phyloP scores from a whole-genome alignment of 352 stramenopile species.

The Globisporangium viniferum region DNA sequence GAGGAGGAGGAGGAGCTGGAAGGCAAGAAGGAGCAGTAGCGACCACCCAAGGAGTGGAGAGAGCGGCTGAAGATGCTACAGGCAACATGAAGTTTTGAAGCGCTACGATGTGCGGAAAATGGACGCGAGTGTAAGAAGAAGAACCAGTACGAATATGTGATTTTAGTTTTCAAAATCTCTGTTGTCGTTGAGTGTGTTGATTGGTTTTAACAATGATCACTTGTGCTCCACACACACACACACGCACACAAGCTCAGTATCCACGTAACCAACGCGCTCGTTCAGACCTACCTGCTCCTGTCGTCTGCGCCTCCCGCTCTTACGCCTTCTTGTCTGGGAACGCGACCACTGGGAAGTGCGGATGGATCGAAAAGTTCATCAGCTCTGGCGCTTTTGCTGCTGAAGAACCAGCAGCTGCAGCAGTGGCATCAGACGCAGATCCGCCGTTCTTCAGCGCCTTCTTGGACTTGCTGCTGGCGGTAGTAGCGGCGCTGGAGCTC shows the following conservation, averaged over 20 bases:
- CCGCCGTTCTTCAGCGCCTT: constrained; percentile 28
- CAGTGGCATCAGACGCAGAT: neutral
- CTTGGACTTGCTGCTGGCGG: constrained; percentile 15
- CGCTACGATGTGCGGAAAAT: neutral
- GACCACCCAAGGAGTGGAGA: too few species aligned
- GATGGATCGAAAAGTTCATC: constrained; percentile 66
- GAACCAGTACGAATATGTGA: neutral
- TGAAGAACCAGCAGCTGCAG: constrained; percentile 1
- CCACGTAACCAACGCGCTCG: neutral
- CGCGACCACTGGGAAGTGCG: constrained; percentile 62
- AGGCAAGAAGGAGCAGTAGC: constrained; percentile 24
- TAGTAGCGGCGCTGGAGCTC: constrained; percentile 10
- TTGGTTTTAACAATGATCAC: neutral
- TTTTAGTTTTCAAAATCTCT: constrained; percentile 6
- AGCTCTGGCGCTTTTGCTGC: constrained; percentile 22
- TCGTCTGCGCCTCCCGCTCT: neutral
- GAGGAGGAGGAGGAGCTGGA: neutral
- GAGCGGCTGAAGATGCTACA: too few species aligned
- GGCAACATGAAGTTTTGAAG: neutral
- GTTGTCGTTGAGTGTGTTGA: neutral
- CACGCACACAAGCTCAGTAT: neutral
- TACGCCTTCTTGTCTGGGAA: constrained; percentile 28
- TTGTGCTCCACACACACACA: neutral
- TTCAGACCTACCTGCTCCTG: neutral
- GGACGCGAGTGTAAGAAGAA: neutral